Evolutionary conservation across 805 yeast species (phyloP).

Genomic region (Jamesozyma hellenica): DNA sequence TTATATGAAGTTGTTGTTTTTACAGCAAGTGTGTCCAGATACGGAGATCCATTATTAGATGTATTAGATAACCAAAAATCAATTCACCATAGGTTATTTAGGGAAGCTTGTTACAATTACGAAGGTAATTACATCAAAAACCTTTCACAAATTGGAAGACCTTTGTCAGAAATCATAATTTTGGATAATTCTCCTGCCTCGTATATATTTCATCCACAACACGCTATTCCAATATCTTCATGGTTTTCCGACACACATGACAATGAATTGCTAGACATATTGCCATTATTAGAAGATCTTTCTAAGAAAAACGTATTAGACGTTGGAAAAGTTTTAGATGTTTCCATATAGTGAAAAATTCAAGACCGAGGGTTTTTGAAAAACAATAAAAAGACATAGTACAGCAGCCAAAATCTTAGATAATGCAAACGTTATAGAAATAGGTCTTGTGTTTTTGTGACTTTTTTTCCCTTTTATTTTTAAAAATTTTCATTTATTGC

Average conservation of each 20-base stretch:
- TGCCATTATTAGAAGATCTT: constrained; percentile 83
- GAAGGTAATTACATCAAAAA: constrained; percentile 94
- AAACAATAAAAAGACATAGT: no score
- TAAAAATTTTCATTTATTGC: no score
- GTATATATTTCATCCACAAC: constrained; percentile 95
- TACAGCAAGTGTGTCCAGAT: constrained; percentile 90
- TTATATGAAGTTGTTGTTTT: constrained; percentile 91
- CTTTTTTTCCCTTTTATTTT: no score
- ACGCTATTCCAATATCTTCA: constrained; percentile 91
- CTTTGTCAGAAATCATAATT: constrained; percentile 73
- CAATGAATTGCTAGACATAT: constrained; percentile 81
- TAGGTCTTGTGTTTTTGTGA: no score
- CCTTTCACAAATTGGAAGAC: constrained; percentile 88
- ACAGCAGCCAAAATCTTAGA: no score
- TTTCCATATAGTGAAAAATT: constrained; percentile 30
- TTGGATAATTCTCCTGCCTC: constrained; percentile 97
- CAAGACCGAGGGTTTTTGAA: neutral
- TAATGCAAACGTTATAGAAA: neutral
- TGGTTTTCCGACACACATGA: constrained; percentile 99
- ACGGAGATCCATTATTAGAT: constrained; percentile 91
- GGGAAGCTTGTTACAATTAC: constrained; percentile 88
- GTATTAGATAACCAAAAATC: constrained; percentile 66
- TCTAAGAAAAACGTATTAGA: constrained; percentile 66
- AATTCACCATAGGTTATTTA: constrained; percentile 83
- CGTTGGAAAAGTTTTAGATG: constrained; percentile 77